Base-by-base conservation (phyloP, 2,329 filamentous ascomycete species). In the Aspergillus fumigatus region DNA sequence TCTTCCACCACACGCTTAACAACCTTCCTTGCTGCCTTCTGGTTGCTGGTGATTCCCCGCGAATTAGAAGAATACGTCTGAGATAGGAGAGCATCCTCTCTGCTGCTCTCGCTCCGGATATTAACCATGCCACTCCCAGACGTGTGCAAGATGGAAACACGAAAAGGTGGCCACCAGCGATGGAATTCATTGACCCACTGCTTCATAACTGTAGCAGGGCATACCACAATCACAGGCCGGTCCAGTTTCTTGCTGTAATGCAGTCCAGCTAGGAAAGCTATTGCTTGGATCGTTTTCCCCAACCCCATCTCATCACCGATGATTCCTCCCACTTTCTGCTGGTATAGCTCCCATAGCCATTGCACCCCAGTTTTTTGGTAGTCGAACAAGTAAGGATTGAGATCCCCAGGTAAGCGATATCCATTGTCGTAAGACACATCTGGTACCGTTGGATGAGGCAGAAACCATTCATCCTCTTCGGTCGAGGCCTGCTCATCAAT, bases 111-210 rank as follows among this genome's bases (percentile, higher is more conserved):
- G 51, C 76, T 79, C 48, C 77, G 76, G 25, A 95, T 79, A 62
- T 96, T 92, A 53, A 97, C 78, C 93, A 99, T 97, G 19, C 94
- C 95, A 71, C 92, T 97, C 2, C 94, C 94, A 4, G 94, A 97
- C 0, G 91, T 91, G 70, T 99, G 94, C 50, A 99, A 73, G 59
- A 99, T 97, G 0, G 92, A 96, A 4, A 99, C 94, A 45, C 95
- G 85, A 32, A 99, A 79, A n/a, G 94, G 88, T n/a, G 94, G 94
- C 95, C 95, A 99, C 95, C 95, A 99, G 11, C 88, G 86, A 74
- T 99, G 95, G 65, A 99, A 97, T 69, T 99, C 94, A 62, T 95
- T 96, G 11, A 97, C 94, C 94, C 94, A 99, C 71, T 99, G 94
- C 59, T 91, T 89, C 77, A 99, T 87, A 25, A 99, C 88, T 0